phyloP scores from a whole-genome alignment of 306 rosid species.

The Coriaria nepalensis region DNA sequence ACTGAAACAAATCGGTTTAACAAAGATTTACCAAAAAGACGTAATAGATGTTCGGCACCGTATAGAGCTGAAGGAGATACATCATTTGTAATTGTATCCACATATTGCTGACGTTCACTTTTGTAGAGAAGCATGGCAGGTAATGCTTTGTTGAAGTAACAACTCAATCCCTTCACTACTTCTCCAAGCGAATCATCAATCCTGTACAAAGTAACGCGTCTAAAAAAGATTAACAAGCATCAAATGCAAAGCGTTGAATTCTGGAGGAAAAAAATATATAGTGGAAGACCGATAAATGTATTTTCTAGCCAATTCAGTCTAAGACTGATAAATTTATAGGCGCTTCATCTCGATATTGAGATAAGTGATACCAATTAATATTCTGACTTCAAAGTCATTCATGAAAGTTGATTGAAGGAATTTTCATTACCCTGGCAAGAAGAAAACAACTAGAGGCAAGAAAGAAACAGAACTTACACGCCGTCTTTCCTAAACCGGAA shows the following conservation, averaged over 20 bases:
- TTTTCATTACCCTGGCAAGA: background rate
- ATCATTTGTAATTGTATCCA: constrained; percentile 37
- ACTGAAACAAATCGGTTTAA: constrained; percentile 3
- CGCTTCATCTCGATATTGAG: too few relatives aligned
- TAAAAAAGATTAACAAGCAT: background rate
- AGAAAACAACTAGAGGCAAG: constrained; percentile 5
- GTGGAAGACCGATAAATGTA: too few relatives aligned
- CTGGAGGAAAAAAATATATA: too few relatives aligned
- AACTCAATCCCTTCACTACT: constrained; percentile 50
- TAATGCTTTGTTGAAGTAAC: constrained; percentile 80
- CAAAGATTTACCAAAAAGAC: constrained; percentile 55
- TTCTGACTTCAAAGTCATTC: too few relatives aligned
- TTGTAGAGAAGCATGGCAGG: constrained; percentile 64
- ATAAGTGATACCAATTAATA: too few relatives aligned
- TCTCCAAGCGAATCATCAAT: constrained; percentile 41
- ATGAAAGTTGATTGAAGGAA: too few relatives aligned
- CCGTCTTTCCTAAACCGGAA: constrained; percentile 53
- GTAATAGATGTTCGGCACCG: constrained; percentile 89
- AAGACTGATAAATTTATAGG: too few relatives aligned
- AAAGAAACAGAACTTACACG: constrained; percentile 40
- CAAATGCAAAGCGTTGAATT: too few relatives aligned
- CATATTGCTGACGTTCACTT: constrained; percentile 63
- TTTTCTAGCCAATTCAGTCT: too few relatives aligned
- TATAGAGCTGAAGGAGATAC: constrained; percentile 54
- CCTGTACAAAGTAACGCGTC: constrained; percentile 29